Base-by-base conservation (phyloP, 2,329 filamentous ascomycete genomes). In the Aspergillus floridensis region DNA sequence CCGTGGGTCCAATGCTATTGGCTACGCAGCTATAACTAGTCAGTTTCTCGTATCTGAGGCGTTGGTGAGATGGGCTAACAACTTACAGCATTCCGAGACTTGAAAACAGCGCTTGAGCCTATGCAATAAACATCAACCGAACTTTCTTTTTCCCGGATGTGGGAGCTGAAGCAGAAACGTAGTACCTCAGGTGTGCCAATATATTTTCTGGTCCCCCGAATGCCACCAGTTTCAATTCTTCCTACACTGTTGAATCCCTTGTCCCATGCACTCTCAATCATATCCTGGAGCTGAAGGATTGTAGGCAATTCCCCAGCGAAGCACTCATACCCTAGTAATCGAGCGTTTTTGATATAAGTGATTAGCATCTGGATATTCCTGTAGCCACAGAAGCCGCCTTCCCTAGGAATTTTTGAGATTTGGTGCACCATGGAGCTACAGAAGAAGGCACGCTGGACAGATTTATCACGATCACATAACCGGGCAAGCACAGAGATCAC, bases 311-410 rank as follows among this genome's bases (percentile, higher is more conserved):
- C 79, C 4, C 79, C 78, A 1, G 79, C 74, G 60, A 96, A 90
- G 51, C 79, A 76, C 46, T 87, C 80, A 61, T 83, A 75, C 0
- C 89, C 90, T 12, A 80, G 75, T 12, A 80, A 80, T 44, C 79
- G 73, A 1, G 84, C 77, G 8, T 82, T 84, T 59, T 88, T 84
- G 21, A 97, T 85, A 72, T 91, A 93, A 0, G 92, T 93, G 14
- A 89, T 79, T 66, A 97, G 76, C 87, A 96, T 96, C 73, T 98
- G 95, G 32, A 96, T 96, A 70, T 96, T 98, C 46, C 93, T 85
- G 72, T 97, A 98, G 3, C 93, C 93, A 72, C 93, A 98, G 72
- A 98, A 98, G 5, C 92, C 90, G 22, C 92, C 92, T 77, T 96
- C 93, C 61, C 80, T 82, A n/a, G 82, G 84, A 55, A 96, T 81